Conservation (phyloP, 2,329 filamentous ascomycete genomes). For the Bipolaris sorokiniana region DNA sequence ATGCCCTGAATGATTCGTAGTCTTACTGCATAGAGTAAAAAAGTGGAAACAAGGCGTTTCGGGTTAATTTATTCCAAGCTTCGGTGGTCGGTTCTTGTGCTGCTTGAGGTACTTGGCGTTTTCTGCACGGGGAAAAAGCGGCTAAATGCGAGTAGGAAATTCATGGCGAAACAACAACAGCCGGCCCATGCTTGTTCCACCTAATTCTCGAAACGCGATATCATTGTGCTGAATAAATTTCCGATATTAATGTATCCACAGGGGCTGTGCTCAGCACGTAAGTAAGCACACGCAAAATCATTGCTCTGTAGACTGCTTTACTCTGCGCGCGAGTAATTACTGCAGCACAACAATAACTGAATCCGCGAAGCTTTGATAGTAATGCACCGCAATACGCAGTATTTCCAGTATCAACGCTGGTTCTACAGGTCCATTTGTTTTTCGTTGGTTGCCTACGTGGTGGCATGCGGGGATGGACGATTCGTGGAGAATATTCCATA, state of each 20-base stretch:
- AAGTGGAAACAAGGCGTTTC: slow-evolving; percentile 2
- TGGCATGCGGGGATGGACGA: background rate
- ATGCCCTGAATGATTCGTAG: background rate
- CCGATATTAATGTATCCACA: background rate
- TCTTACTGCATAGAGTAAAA: background rate
- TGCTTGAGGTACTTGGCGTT: slow-evolving; percentile 6
- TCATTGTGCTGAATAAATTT: background rate
- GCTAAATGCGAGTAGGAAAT: background rate
- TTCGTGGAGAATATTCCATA: slow-evolving; percentile 11
- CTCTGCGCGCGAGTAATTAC: background rate
- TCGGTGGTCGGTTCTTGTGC: slow-evolving; percentile 25
- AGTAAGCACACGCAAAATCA: background rate
- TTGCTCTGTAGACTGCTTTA: background rate
- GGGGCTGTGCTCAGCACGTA: background rate
- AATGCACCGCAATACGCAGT: background rate
- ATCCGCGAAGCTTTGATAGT: background rate
- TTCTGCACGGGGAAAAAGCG: background rate
- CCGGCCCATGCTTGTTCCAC: slow-evolving; percentile 6
- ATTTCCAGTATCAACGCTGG: slow-evolving; percentile 5
- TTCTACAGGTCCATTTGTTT: background rate
- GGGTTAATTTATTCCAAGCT: slow-evolving; percentile 28
- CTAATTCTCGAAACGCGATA: background rate
- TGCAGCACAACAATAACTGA: background rate
- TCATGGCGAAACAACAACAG: slow-evolving; percentile 15
- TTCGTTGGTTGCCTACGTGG: background rate